Base-by-base conservation (phyloP, 202 grass and related monocot genomes). In the Schoenoplectus triqueter region DNA sequence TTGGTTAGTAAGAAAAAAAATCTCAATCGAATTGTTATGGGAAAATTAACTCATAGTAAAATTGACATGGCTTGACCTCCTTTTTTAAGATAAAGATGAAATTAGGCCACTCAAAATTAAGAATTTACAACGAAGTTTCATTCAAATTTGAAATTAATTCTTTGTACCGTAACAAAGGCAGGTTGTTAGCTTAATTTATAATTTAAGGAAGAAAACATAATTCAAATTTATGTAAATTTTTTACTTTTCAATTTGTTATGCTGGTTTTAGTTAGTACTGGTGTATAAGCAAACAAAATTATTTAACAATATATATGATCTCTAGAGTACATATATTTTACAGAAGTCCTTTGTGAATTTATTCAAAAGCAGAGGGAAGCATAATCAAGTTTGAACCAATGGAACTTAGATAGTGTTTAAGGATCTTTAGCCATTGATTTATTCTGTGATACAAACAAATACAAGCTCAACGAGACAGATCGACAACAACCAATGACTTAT, bases 401-500 rank as follows among this genome's bases (percentile, higher is more conserved):
- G 72, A 55, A n/a, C 1, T 52, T 74, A 52, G 51, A 6, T 2
- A 76, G 7, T 76, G 5, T 56, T 40, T 55, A 7, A 76, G 20
- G 73, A 70, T 40, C 7, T 10, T 6, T 56, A 76, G 18, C 10
- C 3, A 15, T 41, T 54, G 6, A 78, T 39, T 9, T 56, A 21
- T 41, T 78, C 10, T 2, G 0, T 59, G 10, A 78, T n/a, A 2
- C 21, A 78, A 59, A 78, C 73, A 59, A 59, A 78, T 78, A 21
- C 19, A 42, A 59, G 73, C 20, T 55, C 46, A 31, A 39, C 0
- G 62, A 69, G 69, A 83, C 45, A 41, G 49, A 69, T 64, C 1
- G 5, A 68, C 63, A 83, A 62, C 80, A 69, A 83, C 80, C 80
- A 56, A 82, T 40, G 18, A 69, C 80, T 54, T 18, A 62, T 18